A percentile compares a stretch with the other conserved stretches of the same genome.
phyloP scores from a whole-genome alignment of 192 early-diverging fungal species.

The Jimgerdemannia lactiflua region DNA sequence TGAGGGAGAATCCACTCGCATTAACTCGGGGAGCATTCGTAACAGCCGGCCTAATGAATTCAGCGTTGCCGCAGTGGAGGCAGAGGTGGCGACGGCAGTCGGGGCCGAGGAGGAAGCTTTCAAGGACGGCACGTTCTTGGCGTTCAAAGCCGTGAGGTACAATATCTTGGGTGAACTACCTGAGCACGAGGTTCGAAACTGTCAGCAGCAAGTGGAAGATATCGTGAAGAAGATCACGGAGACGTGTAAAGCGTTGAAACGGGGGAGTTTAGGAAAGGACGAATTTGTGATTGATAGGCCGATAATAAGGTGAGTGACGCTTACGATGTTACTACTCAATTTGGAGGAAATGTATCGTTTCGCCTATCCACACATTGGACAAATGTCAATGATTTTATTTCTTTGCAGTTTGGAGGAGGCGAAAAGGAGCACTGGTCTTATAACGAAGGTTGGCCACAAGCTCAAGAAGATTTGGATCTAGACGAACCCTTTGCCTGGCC shows the following conservation, averaged over 20 bases:
- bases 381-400: not conserved
- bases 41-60: slow-evolving; percentile 33
- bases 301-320: slow-evolving; percentile 32
- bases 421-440: slow-evolving; percentile 31
- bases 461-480: slow-evolving; percentile 42
- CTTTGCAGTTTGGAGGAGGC: slow-evolving; percentile 33
- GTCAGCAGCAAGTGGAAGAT: slow-evolving; percentile 23
- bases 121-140: slow-evolving; percentile 15
- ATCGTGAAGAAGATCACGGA: slow-evolving; percentile 31
- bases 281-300: slow-evolving; percentile 27
- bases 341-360: not conserved
- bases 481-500: not conserved
- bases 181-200: slow-evolving; percentile 13
- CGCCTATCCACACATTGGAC: not conserved
- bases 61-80: slow-evolving; percentile 12
- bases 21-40: slow-evolving; percentile 48
- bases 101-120: slow-evolving; percentile 1
- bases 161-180: slow-evolving; percentile 35
- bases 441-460: slow-evolving; percentile 35
- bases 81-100: not conserved
- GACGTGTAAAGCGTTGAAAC: slow-evolving; percentile 10
- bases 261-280: slow-evolving; percentile 10
- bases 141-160: slow-evolving; percentile 38
- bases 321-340: not conserved
- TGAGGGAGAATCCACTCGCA: slow-evolving; percentile 41